These are phyloP conservation scores for Penicillium angulare DNA, from an alignment of 495 filamentous ascomycete species.

Conservation along the genomic window DNA sequence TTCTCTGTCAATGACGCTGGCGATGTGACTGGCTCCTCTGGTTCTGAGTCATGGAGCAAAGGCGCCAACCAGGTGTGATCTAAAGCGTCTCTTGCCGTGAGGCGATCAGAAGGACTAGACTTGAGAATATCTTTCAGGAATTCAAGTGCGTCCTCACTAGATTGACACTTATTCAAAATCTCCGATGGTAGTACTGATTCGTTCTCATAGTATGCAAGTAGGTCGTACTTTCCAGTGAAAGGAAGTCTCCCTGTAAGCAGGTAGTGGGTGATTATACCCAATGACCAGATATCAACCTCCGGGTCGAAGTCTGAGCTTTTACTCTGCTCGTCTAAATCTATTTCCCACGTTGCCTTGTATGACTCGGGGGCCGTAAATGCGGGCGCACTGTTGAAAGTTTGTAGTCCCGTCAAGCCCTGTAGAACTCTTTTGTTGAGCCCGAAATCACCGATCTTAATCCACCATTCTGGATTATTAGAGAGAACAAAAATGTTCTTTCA, in stretches of 20 bases:
- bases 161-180: neutral
- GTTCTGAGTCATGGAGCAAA: constrained; percentile 4
- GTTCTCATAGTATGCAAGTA: constrained; percentile 7
- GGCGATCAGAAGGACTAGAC: neutral
- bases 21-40: neutral
- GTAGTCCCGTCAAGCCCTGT: constrained; percentile 14
- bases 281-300: constrained; percentile 11
- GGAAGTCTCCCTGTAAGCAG: constrained; percentile 6
- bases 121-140: constrained; percentile 3
- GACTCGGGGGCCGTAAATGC: constrained; percentile 43
- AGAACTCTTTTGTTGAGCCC: constrained; percentile 43
- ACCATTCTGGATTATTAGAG: constrained; percentile 23
- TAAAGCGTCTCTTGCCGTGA: constrained; percentile 4
- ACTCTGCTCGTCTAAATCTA: neutral
- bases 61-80: constrained; percentile 8
- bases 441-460: constrained; percentile 54
- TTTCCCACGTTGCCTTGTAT: constrained; percentile 2
- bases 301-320: neutral
- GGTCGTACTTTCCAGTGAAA: neutral
- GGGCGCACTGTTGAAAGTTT: constrained; percentile 29
- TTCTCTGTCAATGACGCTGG: neutral
- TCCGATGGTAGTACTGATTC: constrained; percentile 1
- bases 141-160: neutral
- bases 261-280: constrained; percentile 8
- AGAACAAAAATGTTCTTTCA: constrained; percentile 35